Evolutionary conservation across 1,284 basidiomycete species (phyloP), one percentile per base, ranked within the genome.

Genomic region (Papiliotrema laurentii): DNA sequence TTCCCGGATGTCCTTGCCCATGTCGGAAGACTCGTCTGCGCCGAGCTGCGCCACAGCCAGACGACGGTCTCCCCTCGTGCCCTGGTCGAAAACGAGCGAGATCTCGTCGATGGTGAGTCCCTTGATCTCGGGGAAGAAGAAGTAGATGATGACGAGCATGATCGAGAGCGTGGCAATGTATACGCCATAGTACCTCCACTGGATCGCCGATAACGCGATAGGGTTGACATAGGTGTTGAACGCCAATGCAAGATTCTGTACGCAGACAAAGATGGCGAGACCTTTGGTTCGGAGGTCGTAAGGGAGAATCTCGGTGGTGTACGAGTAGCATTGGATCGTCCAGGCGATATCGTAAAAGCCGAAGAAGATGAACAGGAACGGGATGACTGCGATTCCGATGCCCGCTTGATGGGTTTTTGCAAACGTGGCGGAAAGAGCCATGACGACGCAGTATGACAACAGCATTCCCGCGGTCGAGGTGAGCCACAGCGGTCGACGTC

Each of bases 221-320:
- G 60, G 59, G 45, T 64, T 64, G 44, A 60, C 58, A 39, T 58
- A 63, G 24, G 46, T 47, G 53, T 63, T 61, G 52, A 50, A 53
- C 9, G 48, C 22, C 22, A 53, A 18, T 2, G 50, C 43, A 42
- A 47, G 34, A 26, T 50, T 43, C 26, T 55, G 50, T 4, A 51
- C 45, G 27, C 45, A 41, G 25, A 47, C 42, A 27, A 55, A 55
- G 21, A 57, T 53, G 33, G 52, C 53, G 14, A 60, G 49, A 33
- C 55, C 58, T 33, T 60, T 55, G 16, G 58, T 45, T n/a, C 58
- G 53, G 9, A 58, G 50, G 19, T 36, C 41, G 37, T 47, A 55
- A 4, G 58, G 58, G n/a, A 58, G 36, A 27, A 60, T 60, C 31
- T 60, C 58, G 37, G 58, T 56, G 4, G 61, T 54, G 51, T 58